A percentile compares a stretch with the other conserved stretches of the same genome.
phyloP scores from a whole-genome alignment of 768 basidiomycete species.

The Boletellus sp. region DNA sequence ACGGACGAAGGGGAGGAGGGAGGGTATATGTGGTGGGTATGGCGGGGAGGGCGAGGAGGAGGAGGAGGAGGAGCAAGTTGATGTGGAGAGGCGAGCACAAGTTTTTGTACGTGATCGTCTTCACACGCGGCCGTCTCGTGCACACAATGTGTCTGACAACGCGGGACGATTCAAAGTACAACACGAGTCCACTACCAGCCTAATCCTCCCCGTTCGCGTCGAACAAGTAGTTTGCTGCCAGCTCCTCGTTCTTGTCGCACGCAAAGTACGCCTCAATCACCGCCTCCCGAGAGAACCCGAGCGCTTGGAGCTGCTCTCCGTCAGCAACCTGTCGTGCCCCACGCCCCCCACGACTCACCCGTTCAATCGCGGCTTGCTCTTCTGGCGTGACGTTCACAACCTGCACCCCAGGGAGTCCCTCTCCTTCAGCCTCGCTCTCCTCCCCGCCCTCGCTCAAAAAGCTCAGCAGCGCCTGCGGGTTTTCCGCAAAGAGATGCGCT shows the following conservation, averaged over 20 bases:
- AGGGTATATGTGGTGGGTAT: slow-evolving; percentile 33
- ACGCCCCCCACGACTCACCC: slow-evolving; percentile 52
- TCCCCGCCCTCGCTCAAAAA: slow-evolving; percentile 52
- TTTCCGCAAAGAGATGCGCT: slow-evolving; percentile 59
- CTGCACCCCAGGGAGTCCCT: slow-evolving; percentile 25
- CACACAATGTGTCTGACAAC: slow-evolving; percentile 24
- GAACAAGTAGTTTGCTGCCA: slow-evolving; percentile 93
- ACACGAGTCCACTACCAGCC: not conserved
- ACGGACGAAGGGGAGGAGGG: not conserved
- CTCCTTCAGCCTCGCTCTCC: slow-evolving; percentile 40
- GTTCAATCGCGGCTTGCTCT: slow-evolving; percentile 83
- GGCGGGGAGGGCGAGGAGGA: slow-evolving; percentile 11
- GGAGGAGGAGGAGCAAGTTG: slow-evolving; percentile 11
- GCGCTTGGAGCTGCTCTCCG: slow-evolving; percentile 61
- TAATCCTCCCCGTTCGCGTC: slow-evolving; percentile 48
- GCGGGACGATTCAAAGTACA: not conserved
- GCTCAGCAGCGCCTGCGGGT: slow-evolving; percentile 68
- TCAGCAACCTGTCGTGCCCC: slow-evolving; percentile 1
- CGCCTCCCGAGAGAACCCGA: slow-evolving; percentile 80
- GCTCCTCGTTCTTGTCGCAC: slow-evolving; percentile 95
- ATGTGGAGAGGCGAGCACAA: slow-evolving; percentile 18
- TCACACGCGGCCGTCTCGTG: slow-evolving; percentile 26
- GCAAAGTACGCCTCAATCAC: slow-evolving; percentile 91
- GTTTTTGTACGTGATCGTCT: slow-evolving; percentile 31
- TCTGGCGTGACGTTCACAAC: slow-evolving; percentile 79